phyloP scores from a whole-genome alignment of 805 yeast genomes.

The Candida corydali region DNA sequence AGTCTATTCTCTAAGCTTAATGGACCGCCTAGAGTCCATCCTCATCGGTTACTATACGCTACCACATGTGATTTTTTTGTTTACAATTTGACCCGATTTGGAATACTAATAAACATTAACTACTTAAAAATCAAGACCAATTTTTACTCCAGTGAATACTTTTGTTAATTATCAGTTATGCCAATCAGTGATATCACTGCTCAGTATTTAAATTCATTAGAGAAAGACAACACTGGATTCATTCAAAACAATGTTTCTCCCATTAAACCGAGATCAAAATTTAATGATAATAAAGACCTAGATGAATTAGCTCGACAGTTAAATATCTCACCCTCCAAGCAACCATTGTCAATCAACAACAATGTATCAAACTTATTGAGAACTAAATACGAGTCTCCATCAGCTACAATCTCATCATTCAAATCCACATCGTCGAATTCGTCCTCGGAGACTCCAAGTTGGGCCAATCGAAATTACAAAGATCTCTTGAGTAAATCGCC shows the following conservation, averaged over 20 bases:
- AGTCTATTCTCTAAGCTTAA: too few species aligned
- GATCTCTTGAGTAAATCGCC: slow-evolving; percentile 16
- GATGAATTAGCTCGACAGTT: slow-evolving; percentile 37
- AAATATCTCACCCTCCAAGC: slow-evolving; percentile 22
- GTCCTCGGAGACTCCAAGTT: slow-evolving; percentile 15
- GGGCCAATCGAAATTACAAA: slow-evolving; percentile 19
- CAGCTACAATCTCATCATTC: slow-evolving; percentile 40
- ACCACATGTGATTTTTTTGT: too few species aligned
- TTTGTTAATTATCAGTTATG: slow-evolving; percentile 3
- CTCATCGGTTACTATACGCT: too few species aligned
- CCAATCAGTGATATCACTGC: slow-evolving; percentile 25
- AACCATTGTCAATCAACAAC: slow-evolving; percentile 12
- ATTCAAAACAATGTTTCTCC: slow-evolving; percentile 20
- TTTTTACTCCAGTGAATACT: too few species aligned
- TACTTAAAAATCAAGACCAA: too few species aligned
- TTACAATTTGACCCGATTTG: slow-evolving; percentile 8
- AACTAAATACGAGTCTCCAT: slow-evolving; percentile 35
- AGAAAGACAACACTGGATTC: slow-evolving; percentile 17
- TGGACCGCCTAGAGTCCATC: too few species aligned
- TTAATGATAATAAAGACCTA: slow-evolving; percentile 22
- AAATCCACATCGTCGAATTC: slow-evolving; percentile 21
- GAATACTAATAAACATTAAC: slow-evolving; percentile 2
- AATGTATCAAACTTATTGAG: slow-evolving; percentile 23
- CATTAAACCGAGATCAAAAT: slow-evolving; percentile 7
- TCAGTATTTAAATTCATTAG: slow-evolving; percentile 32